Evolutionary conservation across 2,329 filamentous ascomycete species (phyloP), one percentile per base, ranked within the genome.

Genomic region (Sclerotinia spermophila): DNA sequence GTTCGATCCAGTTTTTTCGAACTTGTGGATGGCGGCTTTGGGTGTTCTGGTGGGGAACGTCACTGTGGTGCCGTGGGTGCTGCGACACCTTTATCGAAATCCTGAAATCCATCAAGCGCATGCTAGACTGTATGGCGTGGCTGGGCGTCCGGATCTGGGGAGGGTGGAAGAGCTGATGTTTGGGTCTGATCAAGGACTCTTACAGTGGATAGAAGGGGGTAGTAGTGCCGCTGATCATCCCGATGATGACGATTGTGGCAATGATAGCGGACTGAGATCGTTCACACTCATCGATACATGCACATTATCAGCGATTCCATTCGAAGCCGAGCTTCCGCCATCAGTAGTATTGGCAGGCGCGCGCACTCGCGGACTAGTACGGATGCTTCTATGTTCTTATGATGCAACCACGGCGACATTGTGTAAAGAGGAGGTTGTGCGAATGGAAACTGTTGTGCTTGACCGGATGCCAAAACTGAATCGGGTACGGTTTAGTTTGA

Each of bases 201-300:
- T 79, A 11, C 76, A 68, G 17, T 79, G 78, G 69, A 21, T 56
- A 38, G 30, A 40, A 66, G 38, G 72, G 76, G 53, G n/a, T 44
- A 10, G 24, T 70, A 30, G 33, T 27, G 17, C n/a, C 4, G 5
- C 51, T 11, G 48, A 40, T 44, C n/a, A 30, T n/a, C 45, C 24
- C 24, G 33, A 42, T 27, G 27, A n/a, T 27, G 65, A 38, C 8
- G 62, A 66, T 7, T 27, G 53, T n/a, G 33, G 27, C 24, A 11
- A 53, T 15, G 45, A 44, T 10, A n/a, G 30, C 2, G 45, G 24
- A 58, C 27, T 53, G 13, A 56, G 33, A 21, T 55, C 78, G 3
- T 81, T 80, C 72, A 80, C 78, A 0, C 72, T 81, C 4, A 75
- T 81, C 2, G 78, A 80, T 65, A 79, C 78, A 19, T 65, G 77